phyloP scores from a whole-genome alignment of 1,284 basidiomycete species.

The Naganishia sp. region DNA sequence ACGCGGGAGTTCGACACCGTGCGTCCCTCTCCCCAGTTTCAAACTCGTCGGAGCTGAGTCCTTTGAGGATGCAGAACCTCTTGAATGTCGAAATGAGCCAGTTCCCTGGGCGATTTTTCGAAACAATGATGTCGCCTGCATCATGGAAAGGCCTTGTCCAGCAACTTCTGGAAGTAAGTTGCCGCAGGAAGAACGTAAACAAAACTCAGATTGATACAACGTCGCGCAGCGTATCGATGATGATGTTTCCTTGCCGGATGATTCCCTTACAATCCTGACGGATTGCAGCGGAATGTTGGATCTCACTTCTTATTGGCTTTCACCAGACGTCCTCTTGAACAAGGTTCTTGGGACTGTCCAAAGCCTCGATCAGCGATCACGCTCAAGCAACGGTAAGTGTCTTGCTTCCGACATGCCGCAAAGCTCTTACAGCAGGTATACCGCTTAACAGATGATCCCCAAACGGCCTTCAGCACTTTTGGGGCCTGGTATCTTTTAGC shows the following conservation, averaged over 20 bases:
- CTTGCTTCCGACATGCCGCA: neutral
- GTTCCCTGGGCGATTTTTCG: conserved; percentile 7
- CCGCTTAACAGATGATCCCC: conserved; percentile 48
- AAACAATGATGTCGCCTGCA: conserved; percentile 6
- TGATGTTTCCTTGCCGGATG: neutral
- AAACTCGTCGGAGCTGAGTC: neutral
- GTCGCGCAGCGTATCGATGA: neutral
- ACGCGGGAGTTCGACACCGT: neutral
- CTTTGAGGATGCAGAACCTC: neutral
- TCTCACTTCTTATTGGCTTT: conserved; percentile 1
- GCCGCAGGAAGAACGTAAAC: no score
- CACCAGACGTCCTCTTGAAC: neutral
- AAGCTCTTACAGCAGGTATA: neutral
- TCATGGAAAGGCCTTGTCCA: conserved; percentile 2
- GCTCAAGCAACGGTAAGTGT: neutral
- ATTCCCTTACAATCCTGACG: conserved; percentile 3
- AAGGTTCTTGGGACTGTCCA: neutral
- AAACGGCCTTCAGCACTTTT: conserved; percentile 48
- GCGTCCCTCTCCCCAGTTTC: neutral
- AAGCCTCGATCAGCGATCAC: neutral
- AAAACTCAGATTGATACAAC: no score
- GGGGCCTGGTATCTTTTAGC: conserved; percentile 51
- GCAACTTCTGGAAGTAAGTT: neutral
- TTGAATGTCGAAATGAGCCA: conserved; percentile 3
- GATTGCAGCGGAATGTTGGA: conserved; percentile 11